Base-by-base conservation (phyloP, 805 yeast genomes). In the Starmerella lactis-condensi region DNA sequence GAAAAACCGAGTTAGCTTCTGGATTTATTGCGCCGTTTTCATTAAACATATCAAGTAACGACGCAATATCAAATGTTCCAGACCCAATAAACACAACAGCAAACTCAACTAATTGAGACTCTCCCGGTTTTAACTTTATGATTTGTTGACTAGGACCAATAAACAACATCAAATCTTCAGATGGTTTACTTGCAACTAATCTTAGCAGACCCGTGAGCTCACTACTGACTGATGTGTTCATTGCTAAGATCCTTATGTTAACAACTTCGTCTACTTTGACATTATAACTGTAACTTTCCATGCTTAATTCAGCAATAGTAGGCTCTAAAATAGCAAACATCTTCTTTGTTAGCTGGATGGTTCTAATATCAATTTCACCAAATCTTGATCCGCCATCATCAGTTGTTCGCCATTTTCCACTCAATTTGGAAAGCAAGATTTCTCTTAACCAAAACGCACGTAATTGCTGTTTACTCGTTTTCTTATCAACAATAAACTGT, bases 401-500 rank as follows among this genome's bases (percentile, higher is more conserved):
- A 19, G 43, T 42, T 9, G 13, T 15, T 11, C 20, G 18, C 98
- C 98, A 85, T 2, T 51, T 43, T 2, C 93, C 93, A 2, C 54
- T 50, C 4, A 89, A 43, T 11, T 58, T 56, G 28, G 63, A 58
- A 31, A 85, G 54, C 1, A 89, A 49, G 37, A 64, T 62, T 34
- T 75, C 70, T 35, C 92, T 56, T 39, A 75, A 66, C 98, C 98
- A 85, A 51, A 82, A 89, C 2, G 67, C 56, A 38, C 70, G 72
- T 34, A 69, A 72, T 37, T 76, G 79, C 7, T 67, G 70, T 66
- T 56, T 37, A 56, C 65, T 37, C 53, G 60, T 30, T 42, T 52
- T 24, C 13, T 40, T 29, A 26, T 54, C 74, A 21, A 69, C 62
- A 13, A 78, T 61, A 47, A 69, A 76, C 53, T 82, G 93, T 38